Conservation (phyloP, 345 rosid genomes). For the rapeseed (Brassica napus) region DNA sequence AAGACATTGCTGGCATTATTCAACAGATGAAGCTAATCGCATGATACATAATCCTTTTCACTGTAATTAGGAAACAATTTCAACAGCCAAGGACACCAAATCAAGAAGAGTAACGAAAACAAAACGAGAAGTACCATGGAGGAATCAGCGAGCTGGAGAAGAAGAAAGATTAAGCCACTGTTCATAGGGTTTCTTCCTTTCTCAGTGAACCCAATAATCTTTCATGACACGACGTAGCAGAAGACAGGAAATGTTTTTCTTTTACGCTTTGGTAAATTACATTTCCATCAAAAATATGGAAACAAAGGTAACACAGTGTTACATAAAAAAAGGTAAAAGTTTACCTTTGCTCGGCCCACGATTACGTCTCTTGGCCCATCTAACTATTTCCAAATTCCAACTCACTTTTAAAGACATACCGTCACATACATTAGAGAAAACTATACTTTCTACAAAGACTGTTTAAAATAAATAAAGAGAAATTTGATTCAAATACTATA, state of each 20-base stretch:
- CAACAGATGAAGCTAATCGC: background rate
- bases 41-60: background rate
- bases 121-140: background rate
- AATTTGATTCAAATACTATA: too few species aligned
- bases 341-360: conserved; percentile 15
- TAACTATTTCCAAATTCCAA: too few species aligned
- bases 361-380: conserved; percentile 26
- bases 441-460: too few species aligned
- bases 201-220: background rate
- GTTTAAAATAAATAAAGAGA: too few species aligned
- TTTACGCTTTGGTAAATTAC: background rate
- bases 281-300: too few species aligned
- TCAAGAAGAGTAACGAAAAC: background rate
- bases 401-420: too few species aligned
- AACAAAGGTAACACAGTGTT: too few species aligned
- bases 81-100: background rate
- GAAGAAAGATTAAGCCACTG: conserved; percentile 15
- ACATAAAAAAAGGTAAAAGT: too few species aligned
- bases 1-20: conserved; percentile 8
- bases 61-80: background rate
- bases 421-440: too few species aligned
- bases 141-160: conserved; percentile 17
- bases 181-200: background rate
- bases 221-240: background rate
- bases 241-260: background rate